Base-by-base conservation (phyloP, 345 rosid species). In the Gynandropsis gynandra region DNA sequence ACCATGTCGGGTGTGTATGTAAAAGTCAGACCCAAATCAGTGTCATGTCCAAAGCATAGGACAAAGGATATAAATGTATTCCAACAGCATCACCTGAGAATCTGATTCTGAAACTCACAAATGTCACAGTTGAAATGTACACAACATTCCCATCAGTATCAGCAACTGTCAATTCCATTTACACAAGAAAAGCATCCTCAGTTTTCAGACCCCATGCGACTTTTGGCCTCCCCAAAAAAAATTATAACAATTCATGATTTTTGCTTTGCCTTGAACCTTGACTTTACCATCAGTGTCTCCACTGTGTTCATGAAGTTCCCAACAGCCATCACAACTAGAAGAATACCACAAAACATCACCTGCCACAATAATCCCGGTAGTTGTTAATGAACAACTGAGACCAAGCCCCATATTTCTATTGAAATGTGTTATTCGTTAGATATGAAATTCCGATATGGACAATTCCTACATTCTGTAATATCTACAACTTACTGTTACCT, bases 221-320 rank as follows among this genome's bases (percentile, higher is more conserved):
- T 57, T 64, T 37, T 56, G 47, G 17, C 59, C 46, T 55, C 64
- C 50, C 45, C 56, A 15, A 39, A 56, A 56, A 6, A 64, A 50
- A 50, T n/a, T n/a, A n/a, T n/a, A n/a, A n/a, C n/a, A n/a, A n/a
- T n/a, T n/a, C n/a, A n/a, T n/a, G n/a, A n/a, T n/a, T n/a, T n/a
- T n/a, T n/a, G n/a, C 81, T 92, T 88, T 10, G 94, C 97, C 72
- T 92, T 88, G 55, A 92, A 92, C 76, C 88, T 83, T 32, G 95
- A 92, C 72, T 88, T 92, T 10, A 67, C 64, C 85, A 75, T 67
- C 27, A 88, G 83, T 15, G 95, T 88, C 69, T 83, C 72, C 39
- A 88, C 79, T 1, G 97, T 93, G 73, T 85, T 83, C 51, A 64
- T 66, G 64, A 93, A 93, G 77, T 93, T 93, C 42, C 99, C 97